These are phyloP conservation scores for Sorghum bicolor DNA, from an alignment of 176 grass and related monocot genomes.

Conservation along the genomic window Sorghum_bicolor_NCBIv3 NC_012871.2:63447501-63448000, in stretches of 20 bases:
- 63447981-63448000: not conserved
- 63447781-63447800: not conserved
- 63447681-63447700: not conserved
- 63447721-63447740: not conserved
- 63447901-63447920: not conserved
- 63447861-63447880: not conserved
- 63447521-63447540: not conserved
- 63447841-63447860: not conserved
- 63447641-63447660: no score
- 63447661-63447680: not conserved
- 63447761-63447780: not conserved
- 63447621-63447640: not conserved
- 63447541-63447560: slow-evolving; percentile 1
- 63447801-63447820: not conserved
- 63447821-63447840: not conserved
- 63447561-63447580: not conserved
- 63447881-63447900: not conserved
- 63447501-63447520: not conserved
- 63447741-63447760: not conserved
- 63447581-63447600: not conserved
- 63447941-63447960: not conserved
- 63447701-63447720: not conserved
- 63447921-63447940: not conserved
- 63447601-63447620: not conserved
- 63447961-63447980: not conserved